These are phyloP conservation scores for Coleophoma eucalyptorum DNA, from an alignment of 2,329 filamentous ascomycete genomes.

Conservation along the genomic window DNA sequence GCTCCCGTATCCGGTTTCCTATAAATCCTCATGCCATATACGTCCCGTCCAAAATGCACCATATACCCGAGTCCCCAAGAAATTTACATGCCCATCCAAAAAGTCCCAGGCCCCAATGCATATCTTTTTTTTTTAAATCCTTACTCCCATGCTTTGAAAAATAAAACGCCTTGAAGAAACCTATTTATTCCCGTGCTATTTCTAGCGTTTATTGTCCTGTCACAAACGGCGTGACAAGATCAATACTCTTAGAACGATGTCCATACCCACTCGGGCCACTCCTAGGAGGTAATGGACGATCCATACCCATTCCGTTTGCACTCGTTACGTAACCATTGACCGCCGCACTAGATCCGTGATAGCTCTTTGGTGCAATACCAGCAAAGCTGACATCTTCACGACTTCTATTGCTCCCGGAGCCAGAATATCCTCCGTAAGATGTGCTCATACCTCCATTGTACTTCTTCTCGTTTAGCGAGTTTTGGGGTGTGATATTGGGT, in stretches of 20 bases:
- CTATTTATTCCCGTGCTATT: too few relatives aligned
- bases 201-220: background rate
- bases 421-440: background rate
- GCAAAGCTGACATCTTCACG: slow-evolving; percentile 17
- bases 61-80: too few relatives aligned
- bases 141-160: too few relatives aligned
- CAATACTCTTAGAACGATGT: slow-evolving; percentile 57
- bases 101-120: too few relatives aligned
- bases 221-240: slow-evolving; percentile 51
- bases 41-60: too few relatives aligned
- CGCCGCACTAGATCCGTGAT: slow-evolving; percentile 24
- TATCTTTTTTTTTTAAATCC: too few relatives aligned
- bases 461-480: slow-evolving; percentile 15
- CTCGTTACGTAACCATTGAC: slow-evolving; percentile 34
- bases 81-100: too few relatives aligned
- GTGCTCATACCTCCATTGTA: slow-evolving; percentile 1
- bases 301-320: slow-evolving; percentile 32
- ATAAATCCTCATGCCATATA: too few relatives aligned
- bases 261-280: slow-evolving; percentile 44
- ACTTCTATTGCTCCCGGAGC: slow-evolving; percentile 12
- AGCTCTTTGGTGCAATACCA: slow-evolving; percentile 1
- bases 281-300: slow-evolving; percentile 54
- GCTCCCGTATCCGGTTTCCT: too few relatives aligned
- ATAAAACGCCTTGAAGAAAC: too few relatives aligned
- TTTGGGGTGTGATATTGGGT: slow-evolving; percentile 17